These are phyloP conservation scores for Endogone sp. DNA, from an alignment of 192 early-diverging fungal genomes.

Conservation along the genomic window DNA sequence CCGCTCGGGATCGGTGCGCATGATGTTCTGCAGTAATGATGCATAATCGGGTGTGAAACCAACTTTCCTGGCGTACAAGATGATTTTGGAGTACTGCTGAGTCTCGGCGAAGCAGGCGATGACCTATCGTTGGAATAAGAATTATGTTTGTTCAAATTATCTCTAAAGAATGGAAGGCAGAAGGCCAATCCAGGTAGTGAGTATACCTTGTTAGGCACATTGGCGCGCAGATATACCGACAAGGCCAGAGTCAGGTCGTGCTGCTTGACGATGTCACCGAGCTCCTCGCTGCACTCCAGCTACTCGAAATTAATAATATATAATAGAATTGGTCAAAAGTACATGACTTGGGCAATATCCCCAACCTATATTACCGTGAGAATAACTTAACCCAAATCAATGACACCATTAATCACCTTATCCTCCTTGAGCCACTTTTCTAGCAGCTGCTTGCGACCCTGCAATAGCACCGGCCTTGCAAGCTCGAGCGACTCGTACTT, in stretches of 20 bases:
- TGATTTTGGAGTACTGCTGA: slow-evolving; percentile 93
- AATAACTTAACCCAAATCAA: slow-evolving; percentile 1
- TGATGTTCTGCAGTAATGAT: slow-evolving; percentile 84
- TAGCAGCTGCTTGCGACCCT: slow-evolving; percentile 87
- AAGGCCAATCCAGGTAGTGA: no score
- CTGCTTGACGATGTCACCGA: slow-evolving; percentile 95
- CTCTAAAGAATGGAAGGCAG: neutral
- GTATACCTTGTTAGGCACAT: slow-evolving; percentile 83
- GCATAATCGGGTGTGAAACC: slow-evolving; percentile 92
- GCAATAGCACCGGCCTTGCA: slow-evolving; percentile 84
- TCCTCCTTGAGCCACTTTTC: slow-evolving; percentile 99
- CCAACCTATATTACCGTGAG: neutral
- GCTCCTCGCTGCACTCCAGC: slow-evolving; percentile 95
- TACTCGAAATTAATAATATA: slow-evolving; percentile 10
- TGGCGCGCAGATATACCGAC: slow-evolving; percentile 92
- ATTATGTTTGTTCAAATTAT: no score
- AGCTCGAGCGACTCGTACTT: slow-evolving; percentile 93
- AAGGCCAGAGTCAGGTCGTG: slow-evolving; percentile 88
- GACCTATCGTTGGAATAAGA: slow-evolving; percentile 39
- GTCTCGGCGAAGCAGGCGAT: slow-evolving; percentile 96
- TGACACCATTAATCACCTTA: slow-evolving; percentile 50
- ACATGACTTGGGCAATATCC: no score
- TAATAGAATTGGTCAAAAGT: slow-evolving; percentile 2
- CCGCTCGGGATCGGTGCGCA: slow-evolving; percentile 90
- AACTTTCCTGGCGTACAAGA: slow-evolving; percentile 92